These are phyloP conservation scores for Alternaria hordeiaustralica DNA, from an alignment of 2,329 filamentous ascomycete genomes.

Conservation along the genomic window DNA sequence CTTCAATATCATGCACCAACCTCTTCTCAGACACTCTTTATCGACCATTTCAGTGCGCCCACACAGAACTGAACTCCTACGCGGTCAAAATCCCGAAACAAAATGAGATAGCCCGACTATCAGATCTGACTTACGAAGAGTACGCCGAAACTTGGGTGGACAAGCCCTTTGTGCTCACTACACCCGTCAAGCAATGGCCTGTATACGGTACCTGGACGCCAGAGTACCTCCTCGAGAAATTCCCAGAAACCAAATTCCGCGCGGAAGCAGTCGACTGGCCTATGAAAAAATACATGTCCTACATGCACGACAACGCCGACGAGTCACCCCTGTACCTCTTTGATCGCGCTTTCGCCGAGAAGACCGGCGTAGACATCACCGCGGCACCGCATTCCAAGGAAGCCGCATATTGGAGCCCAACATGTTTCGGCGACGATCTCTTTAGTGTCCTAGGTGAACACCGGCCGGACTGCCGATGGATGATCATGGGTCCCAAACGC, in stretches of 20 bases:
- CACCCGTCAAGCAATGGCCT: conserved; percentile 82
- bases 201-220: conserved; percentile 77
- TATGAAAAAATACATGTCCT: conserved; percentile 78
- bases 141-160: conserved; percentile 79
- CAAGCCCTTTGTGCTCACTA: conserved; percentile 84
- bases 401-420: conserved; percentile 76
- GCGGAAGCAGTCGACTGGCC: conserved; percentile 96
- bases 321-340: conserved; percentile 94
- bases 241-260: conserved; percentile 74
- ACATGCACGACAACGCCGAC: conserved; percentile 80
- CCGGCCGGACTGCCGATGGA: conserved; percentile 87
- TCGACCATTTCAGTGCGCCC: conserved; percentile 86
- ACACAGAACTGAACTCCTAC: conserved; percentile 72
- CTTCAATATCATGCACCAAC: conserved; percentile 72
- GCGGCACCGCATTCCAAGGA: conserved; percentile 53
- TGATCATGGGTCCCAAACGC: conserved; percentile 85
- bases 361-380: conserved; percentile 68
- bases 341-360: conserved; percentile 83
- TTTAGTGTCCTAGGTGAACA: conserved; percentile 80
- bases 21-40: conserved; percentile 92
- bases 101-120: conserved; percentile 76
- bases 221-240: conserved; percentile 68
- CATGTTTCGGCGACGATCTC: conserved; percentile 85
- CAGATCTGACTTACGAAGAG: conserved; percentile 72
- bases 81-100: conserved; percentile 71